These are phyloP conservation scores for Paramecium tetraurelia DNA, from an alignment of 73 alveolate genomes.

Conservation along the genomic window DNA sequence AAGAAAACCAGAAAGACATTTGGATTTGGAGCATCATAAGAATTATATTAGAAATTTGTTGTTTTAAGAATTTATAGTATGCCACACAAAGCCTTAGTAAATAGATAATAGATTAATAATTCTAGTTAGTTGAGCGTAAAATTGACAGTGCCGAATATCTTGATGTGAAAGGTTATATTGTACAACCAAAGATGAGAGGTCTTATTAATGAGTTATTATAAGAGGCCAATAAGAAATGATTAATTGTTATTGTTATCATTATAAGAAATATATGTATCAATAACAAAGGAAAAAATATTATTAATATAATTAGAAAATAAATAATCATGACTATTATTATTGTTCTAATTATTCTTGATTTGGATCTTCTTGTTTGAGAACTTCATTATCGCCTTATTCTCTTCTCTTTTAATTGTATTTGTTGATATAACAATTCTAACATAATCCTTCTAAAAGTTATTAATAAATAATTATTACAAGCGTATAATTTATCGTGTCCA, in stretches of 20 bases:
- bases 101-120: neutral
- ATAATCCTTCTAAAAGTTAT: constrained; percentile 39
- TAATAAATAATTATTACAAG: constrained; percentile 1
- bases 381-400: constrained; percentile 5
- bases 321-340: neutral
- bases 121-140: neutral
- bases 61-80: neutral
- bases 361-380: neutral
- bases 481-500: constrained; percentile 70
- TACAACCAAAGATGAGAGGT: neutral
- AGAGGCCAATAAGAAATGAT: neutral
- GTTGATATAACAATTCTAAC: constrained; percentile 60
- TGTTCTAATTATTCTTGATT: neutral
- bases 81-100: neutral
- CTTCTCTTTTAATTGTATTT: constrained; percentile 52
- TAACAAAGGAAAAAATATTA: neutral
- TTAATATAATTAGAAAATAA: neutral
- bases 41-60: neutral
- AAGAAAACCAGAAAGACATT: neutral
- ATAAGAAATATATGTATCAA: neutral
- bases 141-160: neutral
- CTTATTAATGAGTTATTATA: neutral
- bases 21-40: constrained; percentile 36
- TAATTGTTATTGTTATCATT: neutral
- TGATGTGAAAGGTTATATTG: constrained; percentile 34